A percentile compares a stretch with the other conserved stretches of the same genome.
phyloP scores from a whole-genome alignment of 2,329 filamentous ascomycete species.

The Trichophyton mentagrophytes region DNA sequence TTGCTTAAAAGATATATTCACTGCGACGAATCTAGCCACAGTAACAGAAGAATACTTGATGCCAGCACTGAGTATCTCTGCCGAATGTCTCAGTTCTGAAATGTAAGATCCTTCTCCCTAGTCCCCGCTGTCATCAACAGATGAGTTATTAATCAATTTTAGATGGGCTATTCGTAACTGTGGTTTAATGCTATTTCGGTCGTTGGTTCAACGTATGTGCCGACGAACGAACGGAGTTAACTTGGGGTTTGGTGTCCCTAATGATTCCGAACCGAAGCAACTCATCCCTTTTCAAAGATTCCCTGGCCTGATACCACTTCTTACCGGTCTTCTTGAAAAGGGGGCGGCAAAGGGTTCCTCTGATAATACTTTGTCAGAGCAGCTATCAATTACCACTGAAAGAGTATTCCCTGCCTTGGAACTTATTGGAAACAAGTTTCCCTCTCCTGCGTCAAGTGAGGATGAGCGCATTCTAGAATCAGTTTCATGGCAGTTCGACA shows the following conservation, averaged over 20 bases:
- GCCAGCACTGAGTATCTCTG: conserved; percentile 63
- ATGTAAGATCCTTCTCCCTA: conserved; percentile 41
- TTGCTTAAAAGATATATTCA: conserved; percentile 83
- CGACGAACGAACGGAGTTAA: conserved; percentile 26
- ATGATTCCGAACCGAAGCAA: conserved; percentile 33
- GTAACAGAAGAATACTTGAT: conserved; percentile 63
- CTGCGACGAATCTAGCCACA: conserved; percentile 61
- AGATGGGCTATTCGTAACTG: conserved; percentile 94
- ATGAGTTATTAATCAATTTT: neutral
- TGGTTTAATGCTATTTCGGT: conserved; percentile 74
- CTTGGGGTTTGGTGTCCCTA: conserved; percentile 36
- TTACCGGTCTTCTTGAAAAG: conserved; percentile 24
- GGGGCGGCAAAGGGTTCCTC: neutral
- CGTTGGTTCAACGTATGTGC: conserved; percentile 58
- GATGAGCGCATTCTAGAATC: conserved; percentile 23
- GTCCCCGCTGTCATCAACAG: neutral
- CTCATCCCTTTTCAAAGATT: conserved; percentile 32
- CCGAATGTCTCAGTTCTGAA: conserved; percentile 62
- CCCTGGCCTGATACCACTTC: conserved; percentile 25
- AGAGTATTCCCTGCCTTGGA: conserved; percentile 36
- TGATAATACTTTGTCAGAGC: neutral
- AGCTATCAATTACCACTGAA: conserved; percentile 26
- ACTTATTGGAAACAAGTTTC: conserved; percentile 33
- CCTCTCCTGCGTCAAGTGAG: conserved; percentile 22
- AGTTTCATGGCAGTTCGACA: conserved; percentile 29